Evolutionary conservation across 106 monocot genomes (phyloP).

Genomic region (Triglochin maritima): DNA sequence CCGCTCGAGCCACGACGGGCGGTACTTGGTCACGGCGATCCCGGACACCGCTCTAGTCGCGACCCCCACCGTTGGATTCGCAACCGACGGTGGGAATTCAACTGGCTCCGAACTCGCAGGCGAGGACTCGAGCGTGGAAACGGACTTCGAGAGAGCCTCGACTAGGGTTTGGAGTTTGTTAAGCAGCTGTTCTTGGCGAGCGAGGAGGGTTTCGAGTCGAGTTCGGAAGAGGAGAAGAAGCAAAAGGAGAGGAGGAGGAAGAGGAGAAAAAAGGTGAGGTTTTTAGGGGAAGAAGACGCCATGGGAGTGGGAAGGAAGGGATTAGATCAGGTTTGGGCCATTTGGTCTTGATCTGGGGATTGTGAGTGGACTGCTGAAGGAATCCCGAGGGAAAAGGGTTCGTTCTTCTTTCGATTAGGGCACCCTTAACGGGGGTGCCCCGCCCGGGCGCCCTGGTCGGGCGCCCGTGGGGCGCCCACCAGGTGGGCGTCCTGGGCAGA

Average conservation of each 20-base stretch:
- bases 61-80: not conserved
- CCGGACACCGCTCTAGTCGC: not conserved
- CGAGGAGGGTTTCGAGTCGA: slow-evolving; percentile 19
- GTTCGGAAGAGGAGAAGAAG: not conserved
- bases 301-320: not conserved
- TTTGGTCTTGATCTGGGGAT: no score
- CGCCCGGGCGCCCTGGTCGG: no score
- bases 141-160: slow-evolving; percentile 37
- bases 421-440: no score
- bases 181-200: slow-evolving; percentile 64
- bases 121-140: slow-evolving; percentile 42
- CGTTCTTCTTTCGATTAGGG: no score
- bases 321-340: not conserved
- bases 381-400: no score
- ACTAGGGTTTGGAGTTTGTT: slow-evolving; percentile 25
- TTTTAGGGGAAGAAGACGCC: not conserved
- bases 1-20: slow-evolving; percentile 48
- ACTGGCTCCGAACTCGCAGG: not conserved
- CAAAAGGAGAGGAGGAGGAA: slow-evolving; percentile 3
- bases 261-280: slow-evolving; percentile 1
- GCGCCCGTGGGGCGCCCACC: no score
- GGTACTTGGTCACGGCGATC: slow-evolving; percentile 35
- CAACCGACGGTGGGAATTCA: not conserved
- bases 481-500: no score
- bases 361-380: no score